Percentiles rank a stretch among this genome's conserved stretches.
Evolutionary conservation across 148 eudicot genomes (phyloP).

Genomic region (Silene uniflora): DNA sequence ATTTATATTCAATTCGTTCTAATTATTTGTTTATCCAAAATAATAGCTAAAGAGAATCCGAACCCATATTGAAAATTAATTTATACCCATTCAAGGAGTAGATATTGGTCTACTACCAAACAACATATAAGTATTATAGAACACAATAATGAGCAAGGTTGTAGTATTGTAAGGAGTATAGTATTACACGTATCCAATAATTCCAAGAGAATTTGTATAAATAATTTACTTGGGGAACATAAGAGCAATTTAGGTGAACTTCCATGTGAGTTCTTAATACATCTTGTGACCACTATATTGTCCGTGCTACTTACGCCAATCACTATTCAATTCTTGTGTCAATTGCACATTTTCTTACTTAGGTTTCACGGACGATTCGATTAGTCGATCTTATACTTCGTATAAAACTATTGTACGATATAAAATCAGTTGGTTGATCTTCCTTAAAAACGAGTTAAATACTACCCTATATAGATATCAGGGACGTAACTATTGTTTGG

Average conservation of each 20-base stretch:
- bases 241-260: slow-evolving; percentile 20
- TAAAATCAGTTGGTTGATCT: no score
- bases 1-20: background rate
- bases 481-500: no score
- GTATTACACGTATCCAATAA: slow-evolving; percentile 4
- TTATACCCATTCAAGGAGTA: background rate
- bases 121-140: background rate
- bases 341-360: slow-evolving; percentile 3
- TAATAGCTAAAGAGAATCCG: no score
- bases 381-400: no score
- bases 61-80: background rate
- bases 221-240: slow-evolving; percentile 13
- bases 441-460: no score
- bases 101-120: slow-evolving; percentile 10
- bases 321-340: background rate
- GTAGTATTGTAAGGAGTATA: slow-evolving; percentile 1
- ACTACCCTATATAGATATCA: no score
- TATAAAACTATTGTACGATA: no score
- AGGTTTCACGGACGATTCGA: no score
- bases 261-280: slow-evolving; percentile 24
- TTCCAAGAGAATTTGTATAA: slow-evolving; percentile 8
- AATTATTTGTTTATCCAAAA: no score
- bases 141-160: background rate
- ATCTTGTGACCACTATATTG: background rate
- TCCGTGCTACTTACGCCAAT: background rate